Conservation (phyloP, 2,329 filamentous ascomycete genomes). For the Microdochium trichocladiopsis region DNA sequence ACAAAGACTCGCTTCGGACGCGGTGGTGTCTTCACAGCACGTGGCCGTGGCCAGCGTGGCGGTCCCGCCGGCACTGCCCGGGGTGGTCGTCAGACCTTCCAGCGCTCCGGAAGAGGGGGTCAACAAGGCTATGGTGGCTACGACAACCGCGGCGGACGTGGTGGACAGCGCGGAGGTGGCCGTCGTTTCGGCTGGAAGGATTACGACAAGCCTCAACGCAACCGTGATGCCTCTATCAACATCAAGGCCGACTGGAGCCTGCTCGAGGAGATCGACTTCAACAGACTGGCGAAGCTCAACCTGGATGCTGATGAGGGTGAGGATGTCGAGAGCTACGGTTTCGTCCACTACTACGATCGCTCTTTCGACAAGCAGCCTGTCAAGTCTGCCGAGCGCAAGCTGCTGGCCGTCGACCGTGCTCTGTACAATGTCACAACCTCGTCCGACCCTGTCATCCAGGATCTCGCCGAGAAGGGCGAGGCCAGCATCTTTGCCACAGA, state of each 20-base stretch:
- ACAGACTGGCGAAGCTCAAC: constrained; percentile 89
- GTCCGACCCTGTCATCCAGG: constrained; percentile 92
- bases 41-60: constrained; percentile 71
- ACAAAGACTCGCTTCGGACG: constrained; percentile 83
- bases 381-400: constrained; percentile 80
- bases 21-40: constrained; percentile 75
- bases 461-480: constrained; percentile 91
- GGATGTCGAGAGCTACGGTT: constrained; percentile 91
- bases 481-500: constrained; percentile 96
- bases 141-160: constrained; percentile 66
- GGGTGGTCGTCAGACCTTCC: constrained; percentile 55
- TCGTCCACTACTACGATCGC: constrained; percentile 97
- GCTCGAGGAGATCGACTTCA: constrained; percentile 98
- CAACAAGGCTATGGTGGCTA: constrained; percentile 58
- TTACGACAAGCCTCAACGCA: constrained; percentile 94
- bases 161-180: constrained; percentile 64
- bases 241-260: constrained; percentile 94
- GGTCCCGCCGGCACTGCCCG: constrained; percentile 55
- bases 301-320: constrained; percentile 91
- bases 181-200: constrained; percentile 98
- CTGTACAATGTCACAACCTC: constrained; percentile 98
- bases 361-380: constrained; percentile 89
- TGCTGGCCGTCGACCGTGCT: constrained; percentile 84
- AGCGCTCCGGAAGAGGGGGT: constrained; percentile 63
- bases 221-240: constrained; percentile 92